A percentile compares a stretch with the other conserved stretches of the same genome.
These are phyloP conservation scores for Jaapia argillacea DNA, from an alignment of 768 basidiomycete genomes.

Conservation along the genomic window DNA sequence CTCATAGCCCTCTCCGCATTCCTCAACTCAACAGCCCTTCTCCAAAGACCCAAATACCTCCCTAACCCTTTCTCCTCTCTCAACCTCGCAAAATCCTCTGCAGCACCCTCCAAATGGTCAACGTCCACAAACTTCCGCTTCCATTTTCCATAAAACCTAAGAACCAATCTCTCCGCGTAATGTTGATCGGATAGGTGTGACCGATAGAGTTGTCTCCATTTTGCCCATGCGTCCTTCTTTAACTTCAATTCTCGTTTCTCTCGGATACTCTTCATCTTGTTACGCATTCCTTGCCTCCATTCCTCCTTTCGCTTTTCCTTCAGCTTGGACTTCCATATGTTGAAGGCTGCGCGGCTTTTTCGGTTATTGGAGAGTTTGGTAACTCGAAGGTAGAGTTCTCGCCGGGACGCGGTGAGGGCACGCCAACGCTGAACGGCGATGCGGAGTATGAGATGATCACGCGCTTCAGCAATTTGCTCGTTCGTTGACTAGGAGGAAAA, in stretches of 20 bases:
- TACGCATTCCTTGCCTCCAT: slow-evolving; percentile 65
- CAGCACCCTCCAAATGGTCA: slow-evolving; percentile 35
- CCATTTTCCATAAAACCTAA: slow-evolving; percentile 44
- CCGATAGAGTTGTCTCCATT: slow-evolving; percentile 56
- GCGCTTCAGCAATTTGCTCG: slow-evolving; percentile 57
- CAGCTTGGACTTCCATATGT: slow-evolving; percentile 43
- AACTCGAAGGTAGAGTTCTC: slow-evolving; percentile 32
- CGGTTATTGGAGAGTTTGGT: slow-evolving; percentile 33
- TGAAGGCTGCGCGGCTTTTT: slow-evolving; percentile 30
- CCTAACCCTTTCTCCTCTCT: slow-evolving; percentile 27
- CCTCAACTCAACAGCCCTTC: slow-evolving; percentile 29
- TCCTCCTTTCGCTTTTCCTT: slow-evolving; percentile 44
- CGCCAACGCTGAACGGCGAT: slow-evolving; percentile 55
- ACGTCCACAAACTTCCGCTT: slow-evolving; percentile 29
- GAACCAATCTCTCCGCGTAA: slow-evolving; percentile 33
- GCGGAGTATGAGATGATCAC: slow-evolving; percentile 55
- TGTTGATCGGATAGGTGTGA: slow-evolving; percentile 41
- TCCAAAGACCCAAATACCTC: slow-evolving; percentile 52
- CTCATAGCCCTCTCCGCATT: slow-evolving; percentile 33
- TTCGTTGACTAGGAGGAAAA: slow-evolving; percentile 49
- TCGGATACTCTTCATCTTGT: slow-evolving; percentile 53
- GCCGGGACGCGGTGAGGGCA: slow-evolving; percentile 23
- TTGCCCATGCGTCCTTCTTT: slow-evolving; percentile 47
- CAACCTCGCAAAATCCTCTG: slow-evolving; percentile 35
- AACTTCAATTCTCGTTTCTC: slow-evolving; percentile 45